These are phyloP conservation scores for Brettanomyces anomalus DNA, from an alignment of 805 yeast species.

Conservation along the genomic window DNA sequence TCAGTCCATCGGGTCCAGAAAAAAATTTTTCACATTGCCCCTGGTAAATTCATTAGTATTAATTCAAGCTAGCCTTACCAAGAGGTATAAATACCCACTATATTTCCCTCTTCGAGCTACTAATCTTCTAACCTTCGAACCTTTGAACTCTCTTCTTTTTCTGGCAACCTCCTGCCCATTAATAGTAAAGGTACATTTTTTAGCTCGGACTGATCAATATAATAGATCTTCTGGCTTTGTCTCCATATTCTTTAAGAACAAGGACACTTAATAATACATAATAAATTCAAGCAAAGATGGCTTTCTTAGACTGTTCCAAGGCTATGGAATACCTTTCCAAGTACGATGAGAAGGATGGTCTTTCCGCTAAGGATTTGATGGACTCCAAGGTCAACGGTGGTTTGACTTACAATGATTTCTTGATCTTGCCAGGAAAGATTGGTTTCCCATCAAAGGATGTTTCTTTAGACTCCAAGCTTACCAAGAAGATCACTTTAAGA, in stretches of 20 bases:
- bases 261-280: background rate
- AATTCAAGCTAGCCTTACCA: background rate
- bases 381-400: constrained; percentile 92
- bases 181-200: constrained; percentile 1
- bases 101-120: background rate
- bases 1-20: background rate
- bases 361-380: constrained; percentile 75
- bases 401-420: constrained; percentile 92
- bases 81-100: constrained; percentile 4
- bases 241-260: background rate
- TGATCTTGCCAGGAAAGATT: constrained; percentile 91
- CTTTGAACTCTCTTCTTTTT: constrained; percentile 8
- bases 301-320: constrained; percentile 34
- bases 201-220: constrained; percentile 2
- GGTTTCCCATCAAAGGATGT: constrained; percentile 77
- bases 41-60: background rate
- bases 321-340: constrained; percentile 62
- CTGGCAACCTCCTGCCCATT: constrained; percentile 20
- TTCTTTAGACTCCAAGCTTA: constrained; percentile 73
- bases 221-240: background rate
- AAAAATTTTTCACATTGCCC: background rate
- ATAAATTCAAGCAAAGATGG: background rate
- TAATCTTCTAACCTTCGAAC: background rate
- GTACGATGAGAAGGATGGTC: constrained; percentile 74
- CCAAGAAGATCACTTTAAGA: constrained; percentile 85